Percentiles rank a stretch among this genome's conserved stretches.
Conservation (phyloP, 495 filamentous ascomycete species). For the Ascobolus immersus region DNA sequence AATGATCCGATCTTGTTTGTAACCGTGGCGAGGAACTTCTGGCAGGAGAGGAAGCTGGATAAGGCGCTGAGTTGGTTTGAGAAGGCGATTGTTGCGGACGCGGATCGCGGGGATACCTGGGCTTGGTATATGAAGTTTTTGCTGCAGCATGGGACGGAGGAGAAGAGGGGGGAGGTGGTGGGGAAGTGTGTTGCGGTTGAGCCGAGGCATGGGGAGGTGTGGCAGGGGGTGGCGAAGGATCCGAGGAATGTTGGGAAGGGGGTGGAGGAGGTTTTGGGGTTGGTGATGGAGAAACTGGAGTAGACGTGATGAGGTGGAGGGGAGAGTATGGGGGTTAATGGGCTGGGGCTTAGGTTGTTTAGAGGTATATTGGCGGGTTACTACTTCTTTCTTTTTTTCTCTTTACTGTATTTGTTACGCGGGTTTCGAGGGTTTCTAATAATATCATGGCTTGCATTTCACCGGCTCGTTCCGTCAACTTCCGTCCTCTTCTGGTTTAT, state of each 20-base stretch:
- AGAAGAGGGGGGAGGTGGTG: constrained; percentile 62
- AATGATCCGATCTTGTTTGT: constrained; percentile 70
- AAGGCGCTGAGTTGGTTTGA: constrained; percentile 92
- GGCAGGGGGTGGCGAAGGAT: constrained; percentile 66
- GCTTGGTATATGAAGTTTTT: constrained; percentile 96
- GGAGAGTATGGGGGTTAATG: no score
- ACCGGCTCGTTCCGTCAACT: no score
- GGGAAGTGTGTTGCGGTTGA: constrained; percentile 49
- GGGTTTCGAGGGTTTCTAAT: no score
- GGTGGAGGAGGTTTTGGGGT: constrained; percentile 56
- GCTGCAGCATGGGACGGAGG: constrained; percentile 67
- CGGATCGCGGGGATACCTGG: constrained; percentile 79
- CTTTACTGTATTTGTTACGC: no score
- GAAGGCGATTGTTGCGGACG: constrained; percentile 67
- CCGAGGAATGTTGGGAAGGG: constrained; percentile 48
- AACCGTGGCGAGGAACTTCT: constrained; percentile 49
- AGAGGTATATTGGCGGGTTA: no score
- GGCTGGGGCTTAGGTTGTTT: no score
- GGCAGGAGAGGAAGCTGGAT: constrained; percentile 56
- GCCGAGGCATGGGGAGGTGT: constrained; percentile 77
- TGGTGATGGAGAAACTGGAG: constrained; percentile 37
- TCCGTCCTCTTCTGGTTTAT: no score
- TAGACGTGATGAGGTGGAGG: no score
- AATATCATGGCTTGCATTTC: no score
- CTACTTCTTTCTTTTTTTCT: no score